These are phyloP conservation scores for Rhodocollybia butyracea DNA, from an alignment of 768 basidiomycete genomes.

Conservation along the genomic window DNA sequence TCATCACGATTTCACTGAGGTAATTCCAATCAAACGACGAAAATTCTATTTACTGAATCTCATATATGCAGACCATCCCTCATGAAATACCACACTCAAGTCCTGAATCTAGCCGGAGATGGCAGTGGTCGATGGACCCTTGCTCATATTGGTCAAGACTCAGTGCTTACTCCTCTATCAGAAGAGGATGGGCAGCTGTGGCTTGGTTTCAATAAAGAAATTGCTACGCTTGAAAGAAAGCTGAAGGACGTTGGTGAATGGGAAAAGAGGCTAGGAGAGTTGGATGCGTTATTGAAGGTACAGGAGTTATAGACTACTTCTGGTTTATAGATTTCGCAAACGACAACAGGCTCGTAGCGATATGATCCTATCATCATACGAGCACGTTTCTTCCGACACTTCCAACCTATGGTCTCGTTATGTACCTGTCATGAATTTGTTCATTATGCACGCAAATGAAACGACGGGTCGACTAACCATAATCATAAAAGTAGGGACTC, in stretches of 20 bases:
- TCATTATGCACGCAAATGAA: no score
- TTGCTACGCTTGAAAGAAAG: constrained; percentile 58
- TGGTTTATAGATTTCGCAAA: no score
- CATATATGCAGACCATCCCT: constrained; percentile 61
- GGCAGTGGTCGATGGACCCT: constrained; percentile 70
- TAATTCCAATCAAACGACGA: constrained; percentile 25
- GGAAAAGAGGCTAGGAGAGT: constrained; percentile 66
- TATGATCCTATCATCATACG: no score
- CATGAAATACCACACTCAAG: constrained; percentile 84
- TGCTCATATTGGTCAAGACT: constrained; percentile 58
- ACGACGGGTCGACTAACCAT: no score
- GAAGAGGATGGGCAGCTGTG: constrained; percentile 29
- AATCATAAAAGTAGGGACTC: no score
- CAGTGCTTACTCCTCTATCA: constrained; percentile 29
- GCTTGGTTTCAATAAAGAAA: constrained; percentile 59
- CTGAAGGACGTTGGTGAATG: constrained; percentile 69
- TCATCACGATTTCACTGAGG: constrained; percentile 91
- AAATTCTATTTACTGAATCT: not conserved
- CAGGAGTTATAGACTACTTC: constrained; percentile 30
- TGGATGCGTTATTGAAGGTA: constrained; percentile 53
- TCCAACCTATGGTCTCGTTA: no score
- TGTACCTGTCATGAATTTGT: no score
- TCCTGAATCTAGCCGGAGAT: constrained; percentile 77
- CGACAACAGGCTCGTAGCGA: no score
- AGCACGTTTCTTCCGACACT: no score